Evolutionary conservation across 2,329 filamentous ascomycete species (phyloP), one percentile per base, ranked within the genome.

Genomic region (Penicillium freii): DNA sequence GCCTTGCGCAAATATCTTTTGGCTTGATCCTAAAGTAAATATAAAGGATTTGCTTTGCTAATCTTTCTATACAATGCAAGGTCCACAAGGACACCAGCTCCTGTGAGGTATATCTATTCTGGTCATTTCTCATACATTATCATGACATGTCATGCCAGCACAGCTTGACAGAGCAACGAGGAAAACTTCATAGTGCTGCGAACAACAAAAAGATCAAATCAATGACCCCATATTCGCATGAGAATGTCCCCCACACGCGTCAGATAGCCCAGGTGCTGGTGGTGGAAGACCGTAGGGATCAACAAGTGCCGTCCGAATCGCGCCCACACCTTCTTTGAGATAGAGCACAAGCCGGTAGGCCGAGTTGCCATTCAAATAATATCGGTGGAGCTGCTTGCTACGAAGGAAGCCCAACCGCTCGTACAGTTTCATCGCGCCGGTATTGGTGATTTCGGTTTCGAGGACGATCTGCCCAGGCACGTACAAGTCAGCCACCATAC

Each of bases 321-420:
- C 73, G 4, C 78, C 78, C 10, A 81, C 78, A 6, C 81, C 82
- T 62, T 82, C 80, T 71, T 89, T 92, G 51, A 97, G 77, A 62
- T 92, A 88, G 38, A 99, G 75, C 7, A 97, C 87, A 51, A 99
- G 80, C 42, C 94, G 84, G 73, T 94, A 99, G 2, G 94, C 94
- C 55, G 92, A 96, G 72, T 91, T 99, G 11, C 94, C 94, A 70
- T 97, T 99, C 40, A 99, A 79, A 68, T 99, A 99, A 72, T 99
- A 99, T 43, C 94, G 83, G 75, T 97, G 92, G 52, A 99, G 77
- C 59, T 92, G 90, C 76, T 99, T 99, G 59, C 91, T 96, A 51
- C 93, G 83, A 23, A 97, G 75, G 70, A 99, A 99, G 0, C 94
- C 94, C 8, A 99, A 81, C 0, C 92, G 83, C 74, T 99, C 93